phyloP scores from a whole-genome alignment of 148 eudicot genomes.

The Rhododendron simsii region DNA sequence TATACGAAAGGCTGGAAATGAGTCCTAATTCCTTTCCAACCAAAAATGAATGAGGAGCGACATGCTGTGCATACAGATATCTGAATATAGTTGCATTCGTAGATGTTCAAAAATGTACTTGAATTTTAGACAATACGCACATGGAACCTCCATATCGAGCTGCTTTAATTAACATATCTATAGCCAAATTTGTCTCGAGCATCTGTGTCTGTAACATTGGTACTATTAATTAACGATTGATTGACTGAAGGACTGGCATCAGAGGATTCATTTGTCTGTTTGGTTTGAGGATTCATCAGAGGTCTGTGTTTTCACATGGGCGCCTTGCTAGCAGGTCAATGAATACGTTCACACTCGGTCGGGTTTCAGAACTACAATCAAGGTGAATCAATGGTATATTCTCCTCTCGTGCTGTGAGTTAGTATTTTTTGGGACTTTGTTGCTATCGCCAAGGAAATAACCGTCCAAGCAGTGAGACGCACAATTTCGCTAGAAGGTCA shows the following conservation, averaged over 20 bases:
- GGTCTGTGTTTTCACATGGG: background rate
- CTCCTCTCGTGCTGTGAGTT: background rate
- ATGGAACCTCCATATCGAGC: too few species aligned
- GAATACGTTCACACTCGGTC: background rate
- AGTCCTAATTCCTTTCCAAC: too few species aligned
- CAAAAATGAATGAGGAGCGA: background rate
- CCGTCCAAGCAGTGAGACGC: background rate
- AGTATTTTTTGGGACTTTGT: background rate
- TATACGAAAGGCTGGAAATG: too few species aligned
- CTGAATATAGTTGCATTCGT: too few species aligned
- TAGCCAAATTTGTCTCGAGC: too few species aligned
- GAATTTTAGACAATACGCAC: too few species aligned
- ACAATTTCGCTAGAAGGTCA: too few species aligned
- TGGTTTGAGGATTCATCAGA: background rate
- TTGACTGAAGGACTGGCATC: background rate
- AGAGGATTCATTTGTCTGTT: too few species aligned
- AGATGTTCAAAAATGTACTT: too few species aligned
- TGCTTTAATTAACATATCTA: too few species aligned
- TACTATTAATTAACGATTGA: background rate
- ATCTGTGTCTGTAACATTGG: too few species aligned
- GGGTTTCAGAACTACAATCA: background rate
- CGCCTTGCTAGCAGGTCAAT: background rate
- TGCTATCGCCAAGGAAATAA: background rate
- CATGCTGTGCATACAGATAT: too few species aligned
- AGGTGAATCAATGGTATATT: background rate